Conservation (phyloP, 305 asterid species). For the Rubia tinctorum region DNA sequence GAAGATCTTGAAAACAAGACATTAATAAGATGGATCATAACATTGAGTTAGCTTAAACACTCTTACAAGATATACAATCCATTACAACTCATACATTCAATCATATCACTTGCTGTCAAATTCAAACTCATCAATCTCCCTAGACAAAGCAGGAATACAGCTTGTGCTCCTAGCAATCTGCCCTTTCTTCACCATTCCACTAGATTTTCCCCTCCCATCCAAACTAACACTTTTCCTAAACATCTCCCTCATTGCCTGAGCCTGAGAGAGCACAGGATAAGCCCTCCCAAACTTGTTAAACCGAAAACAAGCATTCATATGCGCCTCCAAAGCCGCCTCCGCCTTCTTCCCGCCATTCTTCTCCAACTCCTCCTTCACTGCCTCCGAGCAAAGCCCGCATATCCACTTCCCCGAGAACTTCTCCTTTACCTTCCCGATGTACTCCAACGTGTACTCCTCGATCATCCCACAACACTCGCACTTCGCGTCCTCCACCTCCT, state of each 20-base stretch:
- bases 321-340: conserved; percentile 30
- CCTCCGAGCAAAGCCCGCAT: conserved; percentile 45
- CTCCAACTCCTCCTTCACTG: conserved; percentile 44
- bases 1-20: not conserved
- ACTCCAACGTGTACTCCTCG: conserved; percentile 44
- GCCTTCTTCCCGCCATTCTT: conserved; percentile 39
- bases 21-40: too few species aligned
- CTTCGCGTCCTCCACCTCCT: conserved; percentile 38
- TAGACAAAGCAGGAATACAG: conserved; percentile 46
- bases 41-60: too few species aligned
- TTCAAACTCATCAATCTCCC: conserved; percentile 29
- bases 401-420: conserved; percentile 38
- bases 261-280: conserved; percentile 41
- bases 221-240: conserved; percentile 27
- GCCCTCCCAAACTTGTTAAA: conserved; percentile 44
- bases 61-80: not conserved
- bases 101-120: not conserved
- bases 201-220: conserved; percentile 24
- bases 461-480: conserved; percentile 51
- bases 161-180: conserved; percentile 43
- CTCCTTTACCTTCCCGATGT: conserved; percentile 25
- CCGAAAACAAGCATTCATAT: conserved; percentile 39
- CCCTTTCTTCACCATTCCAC: conserved; percentile 21
- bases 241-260: conserved; percentile 47
- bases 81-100: not conserved